phyloP scores from a whole-genome alignment of 192 early-diverging fungal genomes.

The Pecoramyces ruminantium region DNA sequence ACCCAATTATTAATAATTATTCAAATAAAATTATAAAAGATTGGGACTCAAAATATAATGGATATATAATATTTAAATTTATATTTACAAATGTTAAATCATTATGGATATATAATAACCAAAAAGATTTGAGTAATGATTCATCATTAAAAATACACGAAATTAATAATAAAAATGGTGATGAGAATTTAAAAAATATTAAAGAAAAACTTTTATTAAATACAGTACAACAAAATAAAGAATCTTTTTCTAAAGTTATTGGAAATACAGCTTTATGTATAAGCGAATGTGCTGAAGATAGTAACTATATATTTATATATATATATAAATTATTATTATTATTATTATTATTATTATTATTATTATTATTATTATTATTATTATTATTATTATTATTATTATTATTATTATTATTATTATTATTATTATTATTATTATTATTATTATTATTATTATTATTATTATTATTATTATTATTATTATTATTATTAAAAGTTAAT shows the following conservation, averaged over 20 bases:
- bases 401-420: too few relatives aligned
- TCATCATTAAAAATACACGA: not conserved
- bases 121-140: not conserved
- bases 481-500: not conserved
- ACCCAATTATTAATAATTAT: not conserved
- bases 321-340: too few relatives aligned
- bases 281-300: not conserved
- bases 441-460: too few relatives aligned
- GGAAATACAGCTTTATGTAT: not conserved
- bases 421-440: too few relatives aligned
- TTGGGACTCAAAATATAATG: not conserved
- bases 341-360: too few relatives aligned
- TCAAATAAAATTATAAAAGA: not conserved
- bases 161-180: not conserved
- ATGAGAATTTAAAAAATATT: not conserved
- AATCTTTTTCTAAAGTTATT: not conserved
- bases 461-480: too few relatives aligned
- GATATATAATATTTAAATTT: not conserved
- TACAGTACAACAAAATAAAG: not conserved
- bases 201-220: not conserved
- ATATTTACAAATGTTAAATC: not conserved
- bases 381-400: too few relatives aligned
- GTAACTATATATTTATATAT: too few relatives aligned
- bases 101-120: not conserved
- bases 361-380: too few relatives aligned